Percentiles rank a stretch among this genome's conserved stretches.
phyloP scores from a whole-genome alignment of 169 alveolate genomes.

The Plasmodium sp. region DNA sequence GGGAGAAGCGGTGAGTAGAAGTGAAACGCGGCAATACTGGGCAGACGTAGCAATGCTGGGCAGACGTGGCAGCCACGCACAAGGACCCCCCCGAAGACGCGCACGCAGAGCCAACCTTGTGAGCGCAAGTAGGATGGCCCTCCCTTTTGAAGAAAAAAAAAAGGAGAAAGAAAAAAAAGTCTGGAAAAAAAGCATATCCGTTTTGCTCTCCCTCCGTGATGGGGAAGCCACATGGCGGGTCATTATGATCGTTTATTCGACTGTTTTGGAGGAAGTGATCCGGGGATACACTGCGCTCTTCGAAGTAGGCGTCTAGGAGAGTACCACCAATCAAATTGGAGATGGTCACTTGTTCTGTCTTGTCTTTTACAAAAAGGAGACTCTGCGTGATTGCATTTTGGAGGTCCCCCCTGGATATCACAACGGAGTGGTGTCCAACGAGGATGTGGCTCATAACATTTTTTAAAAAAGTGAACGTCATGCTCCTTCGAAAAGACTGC shows the following conservation, averaged over 20 bases:
- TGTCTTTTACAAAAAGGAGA: conserved; percentile 51
- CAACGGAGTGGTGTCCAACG: conserved; percentile 6
- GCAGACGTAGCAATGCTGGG: background rate
- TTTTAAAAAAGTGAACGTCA: conserved; percentile 7
- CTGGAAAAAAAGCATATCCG: background rate
- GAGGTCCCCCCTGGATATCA: conserved; percentile 5
- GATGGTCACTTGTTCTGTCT: conserved; percentile 1
- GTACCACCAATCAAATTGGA: background rate
- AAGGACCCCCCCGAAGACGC: background rate
- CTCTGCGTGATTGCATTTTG: conserved; percentile 17
- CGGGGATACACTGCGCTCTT: background rate
- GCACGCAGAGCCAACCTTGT: background rate
- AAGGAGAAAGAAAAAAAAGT: conserved; percentile 48
- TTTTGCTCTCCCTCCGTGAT: background rate
- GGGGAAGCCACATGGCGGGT: background rate
- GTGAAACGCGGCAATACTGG: background rate
- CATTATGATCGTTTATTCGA: background rate
- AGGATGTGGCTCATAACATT: conserved; percentile 14
- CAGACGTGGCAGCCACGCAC: background rate
- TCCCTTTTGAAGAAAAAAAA: conserved; percentile 32
- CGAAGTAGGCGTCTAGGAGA: conserved; percentile 17
- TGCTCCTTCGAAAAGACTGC: background rate
- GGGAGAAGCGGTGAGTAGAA: background rate
- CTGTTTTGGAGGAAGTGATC: background rate
- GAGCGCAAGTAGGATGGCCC: background rate